phyloP scores from a whole-genome alignment of 441 rosid genomes.

The Erodium moschatum region DNA sequence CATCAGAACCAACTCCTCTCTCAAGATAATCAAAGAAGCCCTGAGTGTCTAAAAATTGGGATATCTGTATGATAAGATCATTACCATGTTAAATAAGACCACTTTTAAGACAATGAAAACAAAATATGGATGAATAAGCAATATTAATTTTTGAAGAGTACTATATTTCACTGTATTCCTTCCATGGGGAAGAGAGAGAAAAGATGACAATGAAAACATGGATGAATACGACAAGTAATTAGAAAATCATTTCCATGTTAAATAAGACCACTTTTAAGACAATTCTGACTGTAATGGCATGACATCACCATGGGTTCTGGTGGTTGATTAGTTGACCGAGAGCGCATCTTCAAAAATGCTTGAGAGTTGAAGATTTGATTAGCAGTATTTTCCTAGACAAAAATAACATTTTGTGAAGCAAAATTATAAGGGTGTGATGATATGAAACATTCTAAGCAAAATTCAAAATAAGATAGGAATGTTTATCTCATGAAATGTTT shows the following conservation, averaged over 20 bases:
- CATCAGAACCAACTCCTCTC: slow-evolving; percentile 67
- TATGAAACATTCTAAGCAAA: neutral
- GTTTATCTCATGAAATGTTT: too few relatives aligned
- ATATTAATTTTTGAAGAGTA: neutral
- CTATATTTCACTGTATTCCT: neutral
- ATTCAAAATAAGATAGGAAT: slow-evolving; percentile 12
- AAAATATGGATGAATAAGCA: neutral
- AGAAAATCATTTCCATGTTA: slow-evolving; percentile 3
- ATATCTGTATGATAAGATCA: slow-evolving; percentile 50
- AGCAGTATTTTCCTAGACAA: slow-evolving; percentile 60
- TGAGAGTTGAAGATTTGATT: slow-evolving; percentile 64
- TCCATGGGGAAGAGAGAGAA: neutral
- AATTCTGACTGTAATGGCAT: slow-evolving; percentile 12
- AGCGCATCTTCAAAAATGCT: slow-evolving; percentile 87
- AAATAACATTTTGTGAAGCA: slow-evolving; percentile 5
- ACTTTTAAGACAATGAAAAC: too few relatives aligned
- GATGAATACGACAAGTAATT: neutral
- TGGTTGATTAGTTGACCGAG: slow-evolving; percentile 85
- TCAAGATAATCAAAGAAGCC: slow-evolving; percentile 92
- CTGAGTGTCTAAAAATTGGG: slow-evolving; percentile 69
- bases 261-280: neutral
- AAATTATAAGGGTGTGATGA: slow-evolving; percentile 9
- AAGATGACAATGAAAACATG: neutral
- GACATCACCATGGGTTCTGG: slow-evolving; percentile 77
- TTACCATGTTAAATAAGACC: too few relatives aligned